Base-by-base conservation (phyloP, 2,329 filamentous ascomycete species). In the Penicillium sp. region DNA sequence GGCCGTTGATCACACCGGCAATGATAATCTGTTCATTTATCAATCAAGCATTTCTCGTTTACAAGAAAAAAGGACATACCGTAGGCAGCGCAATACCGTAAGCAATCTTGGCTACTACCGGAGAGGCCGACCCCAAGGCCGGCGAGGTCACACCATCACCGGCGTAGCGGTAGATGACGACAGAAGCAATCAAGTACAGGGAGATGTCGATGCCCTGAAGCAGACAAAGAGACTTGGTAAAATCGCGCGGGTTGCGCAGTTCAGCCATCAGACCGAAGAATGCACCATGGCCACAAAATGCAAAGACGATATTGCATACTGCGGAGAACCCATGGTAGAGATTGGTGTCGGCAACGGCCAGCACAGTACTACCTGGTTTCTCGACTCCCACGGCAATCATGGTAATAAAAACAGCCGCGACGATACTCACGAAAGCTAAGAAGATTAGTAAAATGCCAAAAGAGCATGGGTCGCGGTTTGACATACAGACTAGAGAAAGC, bases 61-160 rank as follows among this genome's bases (percentile, higher is more conserved):
- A 14, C 13, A 15, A n/a, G 6, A 1, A 13, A n/a, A 8, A 4
- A 12, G 14, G 30, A 52, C 59, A 23, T 45, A 66, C 61, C 2
- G 82, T 85, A 10, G 81, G 81, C 2, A 82, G 69, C 0, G 82
- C 82, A 42, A 85, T 68, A 15, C 79, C 80, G 62, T 79, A 85
- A 9, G 81, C 80, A 8, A 82, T 65, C 54, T 84, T 84, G 14
- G 74, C 70, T 31, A 85, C 63, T 0, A 72, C 53, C 1, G 57
- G 57, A 3, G 72, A 70, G 6, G 80, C 75, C 0, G 80, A 82
- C 6, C 79, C 76, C 1, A 87, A 70, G 0, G 83, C 82, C 0
- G 83, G 83, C 1, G 77, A 80, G 1, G 72, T 68, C 2, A 86
- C 80, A 7, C 69, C 60, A 0, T 68, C 64, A 0, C 83, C 82